Conservation (phyloP, 1,139 yeast genomes). For the Yamadazyma songkhlaensis region DNA sequence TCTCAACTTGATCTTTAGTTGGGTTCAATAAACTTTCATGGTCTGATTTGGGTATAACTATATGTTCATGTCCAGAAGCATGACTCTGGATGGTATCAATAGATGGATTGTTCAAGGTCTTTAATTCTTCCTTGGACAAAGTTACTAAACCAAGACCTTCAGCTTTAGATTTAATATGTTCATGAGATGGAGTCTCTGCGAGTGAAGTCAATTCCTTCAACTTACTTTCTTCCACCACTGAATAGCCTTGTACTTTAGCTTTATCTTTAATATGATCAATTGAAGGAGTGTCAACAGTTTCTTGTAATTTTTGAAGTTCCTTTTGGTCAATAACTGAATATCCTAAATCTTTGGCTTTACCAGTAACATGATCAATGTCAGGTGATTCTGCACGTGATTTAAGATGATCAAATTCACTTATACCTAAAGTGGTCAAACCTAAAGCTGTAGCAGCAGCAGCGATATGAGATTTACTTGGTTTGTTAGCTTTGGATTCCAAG, state of each 20-base stretch:
- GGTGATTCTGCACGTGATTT: slow-evolving; percentile 21
- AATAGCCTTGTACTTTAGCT: slow-evolving; percentile 14
- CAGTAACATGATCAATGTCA: slow-evolving; percentile 20
- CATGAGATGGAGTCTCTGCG: slow-evolving; percentile 22
- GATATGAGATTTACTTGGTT: slow-evolving; percentile 28
- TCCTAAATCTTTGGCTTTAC: slow-evolving; percentile 17
- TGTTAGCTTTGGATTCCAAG: slow-evolving; percentile 14
- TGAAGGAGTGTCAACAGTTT: slow-evolving; percentile 21
- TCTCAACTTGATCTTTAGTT: slow-evolving; percentile 10
- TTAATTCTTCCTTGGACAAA: slow-evolving; percentile 7
- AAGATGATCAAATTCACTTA: slow-evolving; percentile 16
- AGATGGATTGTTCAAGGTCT: slow-evolving; percentile 19
- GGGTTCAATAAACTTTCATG: slow-evolving; percentile 13
- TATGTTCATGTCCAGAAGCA: slow-evolving; percentile 12
- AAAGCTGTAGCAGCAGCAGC: slow-evolving; percentile 17
- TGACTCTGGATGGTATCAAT: slow-evolving; percentile 17
- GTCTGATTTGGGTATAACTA: slow-evolving; percentile 5
- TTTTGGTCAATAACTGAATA: slow-evolving; percentile 6
- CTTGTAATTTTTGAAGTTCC: slow-evolving; percentile 9
- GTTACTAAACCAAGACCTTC: slow-evolving; percentile 13
- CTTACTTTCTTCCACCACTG: slow-evolving; percentile 8
- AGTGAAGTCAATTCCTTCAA: slow-evolving; percentile 6
- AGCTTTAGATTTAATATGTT: slow-evolving; percentile 20
- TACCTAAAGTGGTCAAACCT: slow-evolving; percentile 22
- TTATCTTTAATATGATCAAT: slow-evolving; percentile 29